Base-by-base conservation (phyloP, 2,329 filamentous ascomycete genomes). In the Beauveria caledonica region DNA sequence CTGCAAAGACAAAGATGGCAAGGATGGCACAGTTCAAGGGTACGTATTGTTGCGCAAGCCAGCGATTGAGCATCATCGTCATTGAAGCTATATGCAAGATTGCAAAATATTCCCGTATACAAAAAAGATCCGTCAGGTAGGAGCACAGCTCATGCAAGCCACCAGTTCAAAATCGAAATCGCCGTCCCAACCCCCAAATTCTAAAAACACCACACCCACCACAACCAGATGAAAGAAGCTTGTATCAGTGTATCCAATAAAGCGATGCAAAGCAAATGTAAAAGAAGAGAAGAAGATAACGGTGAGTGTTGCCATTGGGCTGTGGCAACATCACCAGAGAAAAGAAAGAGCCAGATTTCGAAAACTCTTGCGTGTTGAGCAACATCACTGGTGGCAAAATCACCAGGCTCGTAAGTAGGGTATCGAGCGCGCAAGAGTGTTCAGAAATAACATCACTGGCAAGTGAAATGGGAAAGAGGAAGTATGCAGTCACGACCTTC, bases 381-480 rank as follows among this genome's bases (percentile, higher is more conserved):
- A 60, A 60, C 58, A 60, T 60, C 58, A 60, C 58, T 55, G 51
- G 58, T 44, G 39, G 25, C 40, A 15, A 50, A 36, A 49, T 11
- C 29, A 27, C 58, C 58, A 55, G 58, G 58, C 58, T 60, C 58
- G 27, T 9, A 36, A 21, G 17, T 27, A 13, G 54, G 58, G 58
- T 60, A 60, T 60, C 58, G 55, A 53, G 27, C 58, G 51, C 58
- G 51, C 44, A 55, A 55, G 58, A 50, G 56, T 52, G 25, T 55
- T 36, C 58, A 55, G 58, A 60, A 60, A 60, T 60, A 60, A 60
- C 58, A 60, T 60, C 40, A 60, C 58, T 60, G 58, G 58, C 58
- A 15, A 29, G 39, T 7, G 19, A 13, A 33, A 1, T 3, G 11
- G 11, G 9, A 13, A 13, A 25, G 19, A 44, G n/a, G 7, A 17